Base-by-base conservation (phyloP, 2,329 filamentous ascomycete species). In the Stenocarpella maydis region DNA sequence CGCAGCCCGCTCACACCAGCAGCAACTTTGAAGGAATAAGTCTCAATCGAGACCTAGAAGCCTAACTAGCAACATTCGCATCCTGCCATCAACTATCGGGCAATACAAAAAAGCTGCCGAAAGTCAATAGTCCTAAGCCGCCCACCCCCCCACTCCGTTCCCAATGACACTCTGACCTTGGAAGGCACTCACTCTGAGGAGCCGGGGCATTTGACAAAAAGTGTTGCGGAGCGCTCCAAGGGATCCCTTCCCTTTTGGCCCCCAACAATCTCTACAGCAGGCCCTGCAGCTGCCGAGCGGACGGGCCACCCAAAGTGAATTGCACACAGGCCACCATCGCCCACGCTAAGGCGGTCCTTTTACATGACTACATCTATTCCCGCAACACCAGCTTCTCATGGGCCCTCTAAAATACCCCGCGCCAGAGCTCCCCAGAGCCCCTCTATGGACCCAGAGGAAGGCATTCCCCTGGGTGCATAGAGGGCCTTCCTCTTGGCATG, bases 141-240 rank as follows among this genome's bases (percentile, higher is more conserved):
- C 31, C 52, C 31, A 10, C 26, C 31, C 2, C 21, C 54, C 53
- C n/a, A n/a, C 37, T 24, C 24, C 17, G n/a, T 55, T 31, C 24
- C 24, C 54, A 60, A 60, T 60, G 54, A 8, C 15, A 55, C 53
- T 55, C 53, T 53, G 50, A 34, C 50, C n/a, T n/a, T n/a, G n/a
- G n/a, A 31, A 53, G 50, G 50, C 50, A 34, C 50, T 53, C 50
- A 34, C 50, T 53, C 28, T 55, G 52, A 60, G 21, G 28, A 28
- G 37, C 6, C 9, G 12, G 34, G 34, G 34, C 34, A 37, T 37
- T 37, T 10, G 2, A 10, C 7, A 2, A 37, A 37, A 37, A 37
- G 55, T 21, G 14, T 26, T 21, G 26, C 9, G 58, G 43, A n/a
- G 41, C 58, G 43, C 7, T 63, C 14, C 26, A 63, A 49, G 43